A percentile compares a stretch with the other conserved stretches of the same genome.
phyloP scores from a whole-genome alignment of 2,329 filamentous ascomycete genomes.

The Coleophoma cylindrospora region DNA sequence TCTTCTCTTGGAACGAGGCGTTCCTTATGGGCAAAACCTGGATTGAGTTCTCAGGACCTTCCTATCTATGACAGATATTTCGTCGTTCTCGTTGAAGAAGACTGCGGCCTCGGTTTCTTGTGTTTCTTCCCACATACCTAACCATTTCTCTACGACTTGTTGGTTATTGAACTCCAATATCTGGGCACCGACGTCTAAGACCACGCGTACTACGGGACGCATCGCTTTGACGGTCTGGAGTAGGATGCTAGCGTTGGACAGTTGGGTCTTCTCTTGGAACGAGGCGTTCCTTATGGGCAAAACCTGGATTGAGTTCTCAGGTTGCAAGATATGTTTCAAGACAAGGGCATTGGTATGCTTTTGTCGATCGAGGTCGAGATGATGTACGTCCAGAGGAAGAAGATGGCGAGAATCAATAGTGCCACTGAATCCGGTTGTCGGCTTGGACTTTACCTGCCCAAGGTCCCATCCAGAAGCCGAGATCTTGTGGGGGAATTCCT shows the following conservation, averaged over 20 bases:
- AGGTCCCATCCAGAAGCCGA: slow-evolving; percentile 64
- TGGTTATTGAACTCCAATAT: slow-evolving; percentile 52
- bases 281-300: slow-evolving; percentile 27
- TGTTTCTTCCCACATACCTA: slow-evolving; percentile 5
- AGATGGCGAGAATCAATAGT: slow-evolving; percentile 59
- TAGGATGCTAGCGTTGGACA: slow-evolving; percentile 21
- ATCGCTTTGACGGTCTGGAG: slow-evolving; percentile 29
- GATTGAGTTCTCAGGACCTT: slow-evolving; percentile 32
- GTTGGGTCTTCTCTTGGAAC: slow-evolving; percentile 27
- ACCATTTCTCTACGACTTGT: slow-evolving; percentile 14
- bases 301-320: slow-evolving; percentile 36
- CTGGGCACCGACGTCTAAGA: slow-evolving; percentile 59
- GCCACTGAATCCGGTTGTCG: slow-evolving; percentile 63
- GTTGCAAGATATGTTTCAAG: slow-evolving; percentile 46
- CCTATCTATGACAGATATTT: slow-evolving; percentile 11
- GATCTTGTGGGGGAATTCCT: slow-evolving; percentile 57
- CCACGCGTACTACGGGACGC: slow-evolving; percentile 35
- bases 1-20: slow-evolving; percentile 34
- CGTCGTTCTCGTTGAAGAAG: slow-evolving; percentile 12
- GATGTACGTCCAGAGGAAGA: slow-evolving; percentile 52
- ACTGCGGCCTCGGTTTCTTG: slow-evolving; percentile 15
- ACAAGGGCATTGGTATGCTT: slow-evolving; percentile 58
- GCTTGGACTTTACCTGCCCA: slow-evolving; percentile 20
- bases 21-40: slow-evolving; percentile 22
- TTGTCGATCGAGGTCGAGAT: slow-evolving; percentile 50